Conservation (phyloP, 2,329 filamentous ascomycete genomes). For the Fusarium poae region DNA sequence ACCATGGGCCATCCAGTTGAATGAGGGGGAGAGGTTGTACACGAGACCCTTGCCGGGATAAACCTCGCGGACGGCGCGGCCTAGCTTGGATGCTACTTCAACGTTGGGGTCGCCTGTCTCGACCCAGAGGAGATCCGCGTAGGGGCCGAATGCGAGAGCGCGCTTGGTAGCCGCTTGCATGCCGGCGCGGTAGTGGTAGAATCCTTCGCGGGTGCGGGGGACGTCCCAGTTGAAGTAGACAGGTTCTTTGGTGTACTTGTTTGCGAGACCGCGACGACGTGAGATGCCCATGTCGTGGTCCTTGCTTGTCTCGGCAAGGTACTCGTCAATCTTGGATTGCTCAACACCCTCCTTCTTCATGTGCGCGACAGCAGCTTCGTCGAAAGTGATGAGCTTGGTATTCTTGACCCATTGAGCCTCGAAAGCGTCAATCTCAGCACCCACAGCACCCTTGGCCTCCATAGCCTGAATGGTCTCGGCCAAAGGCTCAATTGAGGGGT, state of each 20-base stretch:
- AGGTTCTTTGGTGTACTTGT: constrained; percentile 73
- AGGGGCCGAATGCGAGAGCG: constrained; percentile 90
- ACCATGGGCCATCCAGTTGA: constrained; percentile 98
- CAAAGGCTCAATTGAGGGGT: constrained; percentile 79
- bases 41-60: constrained; percentile 89
- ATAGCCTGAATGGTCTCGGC: constrained; percentile 91
- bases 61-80: constrained; percentile 76
- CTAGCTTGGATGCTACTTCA: constrained; percentile 79
- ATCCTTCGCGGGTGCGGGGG: constrained; percentile 92
- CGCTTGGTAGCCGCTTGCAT: constrained; percentile 92
- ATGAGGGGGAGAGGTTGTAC: constrained; percentile 95
- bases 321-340: constrained; percentile 74
- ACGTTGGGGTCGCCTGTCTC: constrained; percentile 94
- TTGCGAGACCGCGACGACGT: constrained; percentile 79
- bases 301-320: constrained; percentile 70
- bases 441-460: constrained; percentile 83
- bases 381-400: constrained; percentile 88
- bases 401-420: constrained; percentile 91
- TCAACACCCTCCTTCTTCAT: constrained; percentile 75
- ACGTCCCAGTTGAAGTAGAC: constrained; percentile 92
- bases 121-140: constrained; percentile 95
- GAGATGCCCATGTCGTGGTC: constrained; percentile 83
- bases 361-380: constrained; percentile 87
- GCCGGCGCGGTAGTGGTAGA: constrained; percentile 89
- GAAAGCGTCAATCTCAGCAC: constrained; percentile 84